These are phyloP conservation scores for Hysterium pulicare DNA, from an alignment of 2,329 filamentous ascomycete species.

Conservation along the genomic window DNA sequence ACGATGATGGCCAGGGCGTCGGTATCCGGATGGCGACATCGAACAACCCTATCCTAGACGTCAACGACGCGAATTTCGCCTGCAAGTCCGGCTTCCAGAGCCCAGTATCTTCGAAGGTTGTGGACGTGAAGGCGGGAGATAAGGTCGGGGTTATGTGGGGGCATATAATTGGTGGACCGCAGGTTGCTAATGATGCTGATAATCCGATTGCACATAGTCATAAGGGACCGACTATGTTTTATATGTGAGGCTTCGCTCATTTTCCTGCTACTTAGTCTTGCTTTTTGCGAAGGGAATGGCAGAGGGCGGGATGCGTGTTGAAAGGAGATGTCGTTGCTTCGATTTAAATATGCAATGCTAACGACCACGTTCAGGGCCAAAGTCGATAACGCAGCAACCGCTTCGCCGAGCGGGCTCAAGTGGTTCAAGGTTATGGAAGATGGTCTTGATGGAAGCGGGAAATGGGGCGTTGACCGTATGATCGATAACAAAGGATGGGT, in stretches of 20 bases:
- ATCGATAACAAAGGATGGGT: constrained; percentile 47
- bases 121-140: constrained; percentile 51
- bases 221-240: constrained; percentile 43
- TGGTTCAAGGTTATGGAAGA: constrained; percentile 45
- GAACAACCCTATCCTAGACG: constrained; percentile 51
- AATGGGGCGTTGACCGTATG: constrained; percentile 51
- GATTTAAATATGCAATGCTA: no score
- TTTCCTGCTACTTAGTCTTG: neutral
- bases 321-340: no score
- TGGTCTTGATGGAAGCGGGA: constrained; percentile 36
- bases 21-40: constrained; percentile 49
- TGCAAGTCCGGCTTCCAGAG: constrained; percentile 44
- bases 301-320: neutral
- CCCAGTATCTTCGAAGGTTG: constrained; percentile 40
- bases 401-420: constrained; percentile 37
- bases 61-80: constrained; percentile 45
- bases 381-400: constrained; percentile 39
- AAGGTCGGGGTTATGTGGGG: constrained; percentile 52
- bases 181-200: constrained; percentile 48
- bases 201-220: constrained; percentile 49
- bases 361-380: constrained; percentile 25
- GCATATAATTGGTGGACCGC: constrained; percentile 54
- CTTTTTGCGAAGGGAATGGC: neutral
- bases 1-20: constrained; percentile 49
- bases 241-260: constrained; percentile 31